Evolutionary conservation across 495 filamentous ascomycete genomes (phyloP).

Genomic region (Venustampulla echinocandica): DNA sequence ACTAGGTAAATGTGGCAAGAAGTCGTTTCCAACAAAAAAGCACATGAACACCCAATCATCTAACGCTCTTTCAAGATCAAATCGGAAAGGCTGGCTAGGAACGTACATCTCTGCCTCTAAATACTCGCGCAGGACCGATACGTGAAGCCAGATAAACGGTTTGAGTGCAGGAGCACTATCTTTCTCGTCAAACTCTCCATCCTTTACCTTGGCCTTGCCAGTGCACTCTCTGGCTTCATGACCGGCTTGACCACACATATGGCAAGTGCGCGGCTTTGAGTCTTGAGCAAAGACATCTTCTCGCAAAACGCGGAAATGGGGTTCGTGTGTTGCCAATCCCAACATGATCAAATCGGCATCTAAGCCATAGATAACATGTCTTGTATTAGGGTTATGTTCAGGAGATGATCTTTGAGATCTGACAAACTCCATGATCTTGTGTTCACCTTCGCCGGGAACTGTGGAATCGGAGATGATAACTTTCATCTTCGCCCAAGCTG

Average conservation of each 20-base stretch:
- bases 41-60: slow-evolving; percentile 99
- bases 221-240: slow-evolving; percentile 78
- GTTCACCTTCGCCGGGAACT: slow-evolving; percentile 95
- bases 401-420: slow-evolving; percentile 85
- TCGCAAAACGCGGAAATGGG: slow-evolving; percentile 91
- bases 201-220: slow-evolving; percentile 74
- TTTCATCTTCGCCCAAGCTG: slow-evolving; percentile 94
- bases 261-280: slow-evolving; percentile 68
- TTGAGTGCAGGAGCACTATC: slow-evolving; percentile 58
- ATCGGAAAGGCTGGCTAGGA: slow-evolving; percentile 66
- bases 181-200: slow-evolving; percentile 80
- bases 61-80: slow-evolving; percentile 89
- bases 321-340: slow-evolving; percentile 92
- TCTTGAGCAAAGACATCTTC: slow-evolving; percentile 96
- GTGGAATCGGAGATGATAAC: slow-evolving; percentile 97
- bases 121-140: slow-evolving; percentile 86
- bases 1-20: slow-evolving; percentile 91
- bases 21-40: slow-evolving; percentile 99
- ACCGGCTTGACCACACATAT: slow-evolving; percentile 80
- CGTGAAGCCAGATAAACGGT: slow-evolving; percentile 98
- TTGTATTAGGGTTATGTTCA: slow-evolving; percentile 91
- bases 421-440: slow-evolving; percentile 99
- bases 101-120: slow-evolving; percentile 81
- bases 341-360: slow-evolving; percentile 99
- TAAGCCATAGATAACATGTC: slow-evolving; percentile 89